Base-by-base conservation (phyloP, 1,284 basidiomycete genomes). In the Puccinia polysora region DNA sequence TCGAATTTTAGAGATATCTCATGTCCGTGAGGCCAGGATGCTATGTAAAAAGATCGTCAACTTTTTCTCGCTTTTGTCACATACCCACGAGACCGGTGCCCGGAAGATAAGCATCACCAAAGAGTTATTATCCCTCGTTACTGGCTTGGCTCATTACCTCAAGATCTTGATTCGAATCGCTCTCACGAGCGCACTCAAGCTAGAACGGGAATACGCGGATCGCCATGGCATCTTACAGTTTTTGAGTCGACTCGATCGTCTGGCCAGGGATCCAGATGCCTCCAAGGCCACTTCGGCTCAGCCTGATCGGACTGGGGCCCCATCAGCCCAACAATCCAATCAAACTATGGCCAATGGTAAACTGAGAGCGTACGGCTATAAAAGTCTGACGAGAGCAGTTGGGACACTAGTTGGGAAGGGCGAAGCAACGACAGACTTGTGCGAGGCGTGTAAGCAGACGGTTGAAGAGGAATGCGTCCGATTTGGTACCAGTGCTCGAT, bases 101-200 rank as follows among this genome's bases (percentile, higher is more conserved):
- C 86, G 89, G 69, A 84, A 91, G 76, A 91, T 92, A 87, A 90
- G 89, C 74, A 96, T 97, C 88, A 97, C 94, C 20, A 91, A 97
- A 81, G 95, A 98, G 78, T 84, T 99, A 7, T 86, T 98, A 40
- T 91, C 93, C n/a, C 87, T 98, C 59, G 95, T 99, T 71, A 99
- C 96, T 0, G 95, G 96, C 40, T 85, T 99, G 34, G 95, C 95
- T 3, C 95, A 99, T 81, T 98, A 98, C 81, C 88, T 99, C 80
- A 99, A 99, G 83, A 97, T 99, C 80, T 86, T 98, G 67, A 99
- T 99, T 77, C 89, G 95, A 60, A 97, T 99, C 75, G 94, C 96
- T 6, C 83, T 99, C 53, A 97, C 96, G 0, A 93, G 93, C 20
- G 91, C 94, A 2, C 85, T 99, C 75, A 96, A 91, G 81, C 85